Percentiles rank a stretch among this genome's conserved stretches.
phyloP scores from a whole-genome alignment of 495 filamentous ascomycete species.

The Trichocladium uniseriatum region DNA sequence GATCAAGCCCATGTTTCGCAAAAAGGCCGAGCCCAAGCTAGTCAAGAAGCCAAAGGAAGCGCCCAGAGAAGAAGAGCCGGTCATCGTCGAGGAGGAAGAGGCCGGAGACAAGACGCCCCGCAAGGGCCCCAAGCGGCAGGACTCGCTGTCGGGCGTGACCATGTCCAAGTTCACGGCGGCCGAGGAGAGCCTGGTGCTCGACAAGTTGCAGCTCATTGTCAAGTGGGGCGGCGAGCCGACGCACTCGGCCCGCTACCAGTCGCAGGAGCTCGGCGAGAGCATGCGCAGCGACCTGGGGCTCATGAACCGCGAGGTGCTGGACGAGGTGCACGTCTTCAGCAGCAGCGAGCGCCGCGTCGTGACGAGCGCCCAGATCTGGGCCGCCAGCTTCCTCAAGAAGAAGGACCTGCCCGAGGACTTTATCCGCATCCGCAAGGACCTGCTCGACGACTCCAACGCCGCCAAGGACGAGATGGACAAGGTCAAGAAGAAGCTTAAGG shows the following conservation, averaged over 20 bases:
- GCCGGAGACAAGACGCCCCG: slow-evolving; percentile 17
- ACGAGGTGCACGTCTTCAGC: slow-evolving; percentile 85
- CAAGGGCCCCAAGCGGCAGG: slow-evolving; percentile 51
- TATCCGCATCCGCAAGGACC: slow-evolving; percentile 83
- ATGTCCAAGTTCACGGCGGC: slow-evolving; percentile 82
- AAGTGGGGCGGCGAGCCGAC: slow-evolving; percentile 99
- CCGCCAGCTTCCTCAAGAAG: slow-evolving; percentile 76
- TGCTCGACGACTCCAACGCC: slow-evolving; percentile 96
- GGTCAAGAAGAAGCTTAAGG: slow-evolving; percentile 97
- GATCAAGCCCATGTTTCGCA: slow-evolving; percentile 97
- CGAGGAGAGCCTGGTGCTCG: slow-evolving; percentile 79
- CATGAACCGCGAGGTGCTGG: slow-evolving; percentile 84
- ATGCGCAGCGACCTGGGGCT: slow-evolving; percentile 91
- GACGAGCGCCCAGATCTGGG: slow-evolving; percentile 95
- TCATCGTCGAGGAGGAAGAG: slow-evolving; percentile 6
- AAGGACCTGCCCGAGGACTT: slow-evolving; percentile 76
- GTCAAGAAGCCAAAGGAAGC: slow-evolving; percentile 27
- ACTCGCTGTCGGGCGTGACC: slow-evolving; percentile 78
- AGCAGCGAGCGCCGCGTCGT: slow-evolving; percentile 91
- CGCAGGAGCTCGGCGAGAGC: slow-evolving; percentile 85
- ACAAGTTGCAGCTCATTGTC: slow-evolving; percentile 94
- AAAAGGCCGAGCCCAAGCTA: slow-evolving; percentile 47
- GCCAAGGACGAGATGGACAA: slow-evolving; percentile 99
- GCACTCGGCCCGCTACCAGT: slow-evolving; percentile 91
- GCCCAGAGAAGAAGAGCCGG: slow-evolving; percentile 1